A percentile compares a stretch with the other conserved stretches of the same genome.
Evolutionary conservation across 306 rosid species (phyloP).

Genomic region (Delonix regia): DNA sequence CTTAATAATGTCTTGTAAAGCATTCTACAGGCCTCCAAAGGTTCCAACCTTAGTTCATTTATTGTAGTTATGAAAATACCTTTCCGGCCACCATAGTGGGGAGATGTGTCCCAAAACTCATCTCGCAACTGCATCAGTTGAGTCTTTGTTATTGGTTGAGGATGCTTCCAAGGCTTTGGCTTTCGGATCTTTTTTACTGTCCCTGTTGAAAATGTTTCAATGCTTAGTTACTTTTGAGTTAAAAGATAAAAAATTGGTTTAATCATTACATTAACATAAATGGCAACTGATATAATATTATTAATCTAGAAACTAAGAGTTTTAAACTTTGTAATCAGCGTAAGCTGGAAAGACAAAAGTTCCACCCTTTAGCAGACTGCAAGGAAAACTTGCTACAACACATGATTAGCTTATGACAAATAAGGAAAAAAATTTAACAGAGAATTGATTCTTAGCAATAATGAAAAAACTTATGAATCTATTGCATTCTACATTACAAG

Average conservation of each 20-base stretch:
- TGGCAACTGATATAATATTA: constrained; percentile 18
- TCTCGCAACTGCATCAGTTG: constrained; percentile 88
- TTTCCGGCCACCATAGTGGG: constrained; percentile 96
- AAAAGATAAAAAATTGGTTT: not conserved
- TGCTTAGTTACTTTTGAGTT: not conserved
- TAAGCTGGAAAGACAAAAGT: constrained; percentile 30
- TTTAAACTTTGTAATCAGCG: constrained; percentile 8
- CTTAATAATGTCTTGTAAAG: not conserved
- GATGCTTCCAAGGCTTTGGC: constrained; percentile 99
- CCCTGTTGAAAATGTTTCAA: constrained; percentile 53
- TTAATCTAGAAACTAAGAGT: not conserved
- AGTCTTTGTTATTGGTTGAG: constrained; percentile 89
- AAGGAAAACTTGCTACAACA: not conserved
- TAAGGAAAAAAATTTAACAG: not conserved
- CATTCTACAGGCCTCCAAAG: too few species aligned
- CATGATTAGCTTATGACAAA: too few species aligned
- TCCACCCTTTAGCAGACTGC: not conserved
- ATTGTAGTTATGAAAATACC: constrained; percentile 47
- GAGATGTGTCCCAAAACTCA: constrained; percentile 99
- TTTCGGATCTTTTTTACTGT: constrained; percentile 74
- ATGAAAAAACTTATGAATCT: not conserved
- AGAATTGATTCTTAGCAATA: not conserved
- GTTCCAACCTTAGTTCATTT: too few species aligned
- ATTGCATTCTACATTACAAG: not conserved
- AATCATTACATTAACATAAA: constrained; percentile 22